Evolutionary conservation across 78 protist genomes (phyloP).

Genomic region (Pelomyxa schiedti): DNA sequence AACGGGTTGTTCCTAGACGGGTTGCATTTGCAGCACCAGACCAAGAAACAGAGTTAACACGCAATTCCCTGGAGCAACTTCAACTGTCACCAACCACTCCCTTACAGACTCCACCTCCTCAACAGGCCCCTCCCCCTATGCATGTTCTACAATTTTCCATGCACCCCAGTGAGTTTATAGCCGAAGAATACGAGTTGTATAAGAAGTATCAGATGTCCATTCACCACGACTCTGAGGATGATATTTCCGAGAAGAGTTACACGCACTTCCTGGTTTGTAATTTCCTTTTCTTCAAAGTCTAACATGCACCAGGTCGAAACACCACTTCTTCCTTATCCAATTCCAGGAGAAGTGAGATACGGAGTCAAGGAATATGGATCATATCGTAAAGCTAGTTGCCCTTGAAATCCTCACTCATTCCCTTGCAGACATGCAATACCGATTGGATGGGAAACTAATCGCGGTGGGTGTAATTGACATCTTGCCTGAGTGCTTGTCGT

Average conservation of each 20-base stretch:
- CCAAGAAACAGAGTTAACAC: too few relatives aligned
- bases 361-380: constrained; percentile 24
- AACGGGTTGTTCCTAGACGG: too few relatives aligned
- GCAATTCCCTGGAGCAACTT: too few relatives aligned
- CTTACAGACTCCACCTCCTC: neutral
- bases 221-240: constrained; percentile 14
- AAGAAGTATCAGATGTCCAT: constrained; percentile 17
- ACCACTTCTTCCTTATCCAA: neutral
- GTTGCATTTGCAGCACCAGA: too few relatives aligned
- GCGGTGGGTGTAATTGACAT: constrained; percentile 74
- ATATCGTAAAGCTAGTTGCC: too few relatives aligned
- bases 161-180: neutral
- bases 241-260: constrained; percentile 3
- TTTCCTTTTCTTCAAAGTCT: too few relatives aligned
- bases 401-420: too few relatives aligned
- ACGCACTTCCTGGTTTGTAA: constrained; percentile 14
- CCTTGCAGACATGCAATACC: constrained; percentile 61
- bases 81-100: too few relatives aligned
- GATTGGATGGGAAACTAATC: constrained; percentile 58
- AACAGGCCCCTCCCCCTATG: neutral
- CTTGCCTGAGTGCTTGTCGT: constrained; percentile 57
- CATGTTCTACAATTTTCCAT: neutral
- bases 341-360: neutral
- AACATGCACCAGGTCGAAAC: too few relatives aligned
- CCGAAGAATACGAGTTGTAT: constrained; percentile 20